A percentile compares a stretch with the other conserved stretches of the same genome.
phyloP scores from a whole-genome alignment of 257 asterid genomes.

The Gentiana straminea region DNA sequence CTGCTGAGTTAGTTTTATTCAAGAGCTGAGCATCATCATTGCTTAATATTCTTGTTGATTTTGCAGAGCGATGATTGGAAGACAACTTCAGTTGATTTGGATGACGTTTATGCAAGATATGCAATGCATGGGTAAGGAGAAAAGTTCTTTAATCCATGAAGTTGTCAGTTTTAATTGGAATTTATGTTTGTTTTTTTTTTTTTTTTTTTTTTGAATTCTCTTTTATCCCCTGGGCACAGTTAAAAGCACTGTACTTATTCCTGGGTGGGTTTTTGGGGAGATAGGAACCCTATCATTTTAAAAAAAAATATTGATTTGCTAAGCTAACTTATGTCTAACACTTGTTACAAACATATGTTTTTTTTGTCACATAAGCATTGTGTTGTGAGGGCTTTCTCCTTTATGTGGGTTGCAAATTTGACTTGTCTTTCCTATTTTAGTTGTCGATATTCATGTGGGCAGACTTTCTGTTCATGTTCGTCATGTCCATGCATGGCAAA shows the following conservation, averaged over 20 bases:
- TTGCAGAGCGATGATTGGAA: conserved; percentile 62
- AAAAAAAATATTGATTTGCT: not conserved
- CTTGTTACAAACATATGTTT: not conserved
- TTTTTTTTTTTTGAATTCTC: not conserved
- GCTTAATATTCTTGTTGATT: conserved; percentile 1
- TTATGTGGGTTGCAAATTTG: too few species aligned
- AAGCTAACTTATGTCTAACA: not conserved
- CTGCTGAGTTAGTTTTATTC: not conserved
- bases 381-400: too few species aligned
- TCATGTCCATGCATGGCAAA: too few species aligned
- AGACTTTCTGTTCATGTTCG: too few species aligned
- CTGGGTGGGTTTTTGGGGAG: not conserved
- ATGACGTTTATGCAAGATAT: conserved; percentile 43
- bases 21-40: not conserved
- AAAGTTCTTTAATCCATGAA: not conserved
- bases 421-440: too few species aligned
- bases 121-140: conserved; percentile 38
- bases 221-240: too few species aligned
- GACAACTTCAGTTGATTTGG: conserved; percentile 47
- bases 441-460: too few species aligned
- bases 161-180: not conserved
- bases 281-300: not conserved
- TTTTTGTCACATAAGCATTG: too few species aligned
- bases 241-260: too few species aligned
- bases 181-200: not conserved